These are phyloP conservation scores for Xanthoconium separans DNA, from an alignment of 1,284 basidiomycete genomes.

Conservation along the genomic window DNA sequence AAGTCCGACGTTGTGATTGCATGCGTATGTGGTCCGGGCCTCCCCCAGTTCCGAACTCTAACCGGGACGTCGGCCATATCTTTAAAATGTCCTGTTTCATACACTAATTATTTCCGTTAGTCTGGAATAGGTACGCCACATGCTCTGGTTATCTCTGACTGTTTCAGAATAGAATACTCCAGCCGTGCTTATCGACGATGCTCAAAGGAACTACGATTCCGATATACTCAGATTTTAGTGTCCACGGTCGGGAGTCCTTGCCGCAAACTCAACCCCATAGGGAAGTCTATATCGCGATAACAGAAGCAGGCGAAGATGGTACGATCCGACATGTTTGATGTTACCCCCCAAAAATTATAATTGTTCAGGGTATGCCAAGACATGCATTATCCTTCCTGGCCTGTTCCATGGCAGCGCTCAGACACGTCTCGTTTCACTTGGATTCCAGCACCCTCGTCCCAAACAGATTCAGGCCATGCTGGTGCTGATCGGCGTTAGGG, in stretches of 20 bases:
- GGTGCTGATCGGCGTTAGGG: constrained; percentile 31
- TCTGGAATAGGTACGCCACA: constrained; percentile 34
- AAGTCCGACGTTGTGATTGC: constrained; percentile 49
- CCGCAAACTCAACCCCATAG: constrained; percentile 35
- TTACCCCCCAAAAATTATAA: not conserved
- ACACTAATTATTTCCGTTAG: constrained; percentile 17
- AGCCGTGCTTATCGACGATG: constrained; percentile 33
- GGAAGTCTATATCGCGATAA: constrained; percentile 28
- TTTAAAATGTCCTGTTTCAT: not conserved
- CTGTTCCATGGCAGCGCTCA: constrained; percentile 35
- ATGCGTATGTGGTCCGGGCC: constrained; percentile 35
- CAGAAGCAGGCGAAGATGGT: constrained; percentile 36
- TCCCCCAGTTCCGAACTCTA: not conserved
- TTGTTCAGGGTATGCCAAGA: constrained; percentile 29
- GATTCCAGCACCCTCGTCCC: constrained; percentile 29
- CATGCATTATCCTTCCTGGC: constrained; percentile 31
- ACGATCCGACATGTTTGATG: not conserved
- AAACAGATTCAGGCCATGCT: constrained; percentile 24
- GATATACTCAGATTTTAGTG: constrained; percentile 40
- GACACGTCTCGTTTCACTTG: constrained; percentile 29
- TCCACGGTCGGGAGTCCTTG: constrained; percentile 35
- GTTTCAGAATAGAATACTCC: not conserved
- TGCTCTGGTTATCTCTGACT: not conserved
- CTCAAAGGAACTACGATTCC: constrained; percentile 31
- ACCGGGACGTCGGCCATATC: constrained; percentile 21